These are phyloP conservation scores for Pseudozyma flocculosa DNA, from an alignment of 1,284 basidiomycete genomes.

Conservation along the genomic window DNA sequence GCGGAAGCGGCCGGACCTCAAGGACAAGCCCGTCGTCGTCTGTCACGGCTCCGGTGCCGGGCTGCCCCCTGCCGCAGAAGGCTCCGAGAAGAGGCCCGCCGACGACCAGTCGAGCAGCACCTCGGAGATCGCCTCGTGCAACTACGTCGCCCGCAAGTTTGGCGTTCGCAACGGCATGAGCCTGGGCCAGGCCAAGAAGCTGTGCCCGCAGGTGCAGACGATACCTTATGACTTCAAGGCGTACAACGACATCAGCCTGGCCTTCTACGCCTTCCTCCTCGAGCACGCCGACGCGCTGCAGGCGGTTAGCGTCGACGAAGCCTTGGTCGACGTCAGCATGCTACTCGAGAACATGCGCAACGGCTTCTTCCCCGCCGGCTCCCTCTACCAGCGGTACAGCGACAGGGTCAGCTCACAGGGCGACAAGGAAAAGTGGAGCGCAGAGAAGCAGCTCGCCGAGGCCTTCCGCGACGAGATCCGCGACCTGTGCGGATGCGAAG, in stretches of 20 bases:
- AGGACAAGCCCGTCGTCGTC: slow-evolving; percentile 75
- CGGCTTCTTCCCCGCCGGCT: slow-evolving; percentile 8
- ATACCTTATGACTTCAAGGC: slow-evolving; percentile 86
- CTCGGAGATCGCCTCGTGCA: slow-evolving; percentile 84
- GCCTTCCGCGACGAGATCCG: slow-evolving; percentile 75
- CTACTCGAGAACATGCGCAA: slow-evolving; percentile 61
- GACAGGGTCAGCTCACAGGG: slow-evolving; percentile 26
- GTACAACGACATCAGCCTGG: slow-evolving; percentile 65
- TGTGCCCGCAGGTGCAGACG: slow-evolving; percentile 64
- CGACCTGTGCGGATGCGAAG: slow-evolving; percentile 77
- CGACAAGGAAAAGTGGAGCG: slow-evolving; percentile 19
- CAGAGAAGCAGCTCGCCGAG: slow-evolving; percentile 67
- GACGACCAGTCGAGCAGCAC: slow-evolving; percentile 43
- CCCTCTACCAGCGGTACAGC: slow-evolving; percentile 17
- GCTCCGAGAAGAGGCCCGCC: slow-evolving; percentile 17
- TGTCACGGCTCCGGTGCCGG: slow-evolving; percentile 70
- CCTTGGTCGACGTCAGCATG: slow-evolving; percentile 81
- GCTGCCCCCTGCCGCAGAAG: slow-evolving; percentile 13
- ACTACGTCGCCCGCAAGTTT: slow-evolving; percentile 84
- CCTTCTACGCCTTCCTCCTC: slow-evolving; percentile 91
- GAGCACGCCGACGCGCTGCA: slow-evolving; percentile 84
- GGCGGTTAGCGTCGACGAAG: slow-evolving; percentile 94
- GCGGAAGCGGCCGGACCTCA: slow-evolving; percentile 40
- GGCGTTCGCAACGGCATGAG: slow-evolving; percentile 95
- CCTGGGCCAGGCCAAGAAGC: slow-evolving; percentile 60